Conservation (phyloP, 2,329 filamentous ascomycete species). For the Periconia digitata region DNA sequence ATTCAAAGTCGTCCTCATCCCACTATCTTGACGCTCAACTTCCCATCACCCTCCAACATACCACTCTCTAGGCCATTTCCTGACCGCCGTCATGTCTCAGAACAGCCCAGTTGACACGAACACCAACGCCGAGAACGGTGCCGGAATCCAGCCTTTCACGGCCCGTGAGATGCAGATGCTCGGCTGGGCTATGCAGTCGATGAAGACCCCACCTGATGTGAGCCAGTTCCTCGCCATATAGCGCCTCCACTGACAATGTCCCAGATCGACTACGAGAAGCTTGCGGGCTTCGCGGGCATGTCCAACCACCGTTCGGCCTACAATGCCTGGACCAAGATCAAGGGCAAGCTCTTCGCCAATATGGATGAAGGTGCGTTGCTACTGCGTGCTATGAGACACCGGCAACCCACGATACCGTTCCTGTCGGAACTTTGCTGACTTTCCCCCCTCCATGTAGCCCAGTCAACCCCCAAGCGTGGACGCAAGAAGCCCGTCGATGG, state of each 20-base stretch:
- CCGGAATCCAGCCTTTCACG: too few species aligned
- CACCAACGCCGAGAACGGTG: too few species aligned
- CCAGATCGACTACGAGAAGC: slow-evolving; percentile 42
- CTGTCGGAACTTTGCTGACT: too few species aligned
- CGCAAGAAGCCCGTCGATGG: slow-evolving; percentile 19
- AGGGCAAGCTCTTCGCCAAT: slow-evolving; percentile 28
- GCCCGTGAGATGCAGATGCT: slow-evolving; percentile 41
- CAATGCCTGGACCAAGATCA: slow-evolving; percentile 42
- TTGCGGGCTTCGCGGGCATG: slow-evolving; percentile 40
- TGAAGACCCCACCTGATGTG: slow-evolving; percentile 42
- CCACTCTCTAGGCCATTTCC: neutral
- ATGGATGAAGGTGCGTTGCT: slow-evolving; percentile 9
- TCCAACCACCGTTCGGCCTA: slow-evolving; percentile 39
- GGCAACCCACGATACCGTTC: too few species aligned
- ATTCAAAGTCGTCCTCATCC: neutral
- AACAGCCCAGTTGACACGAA: slow-evolving; percentile 4
- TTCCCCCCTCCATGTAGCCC: too few species aligned
- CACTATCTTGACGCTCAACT: too few species aligned
- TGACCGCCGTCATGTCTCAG: slow-evolving; percentile 29
- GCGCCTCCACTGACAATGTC: neutral
- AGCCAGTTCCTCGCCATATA: neutral
- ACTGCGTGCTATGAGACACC: too few species aligned
- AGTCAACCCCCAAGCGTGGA: slow-evolving; percentile 29
- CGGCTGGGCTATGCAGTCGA: slow-evolving; percentile 39
- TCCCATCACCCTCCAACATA: neutral